A percentile compares a stretch with the other conserved stretches of the same genome.
These are phyloP conservation scores for Verticillium zaregamsianum DNA, from an alignment of 2,329 filamentous ascomycete species.

Conservation along the genomic window DNA sequence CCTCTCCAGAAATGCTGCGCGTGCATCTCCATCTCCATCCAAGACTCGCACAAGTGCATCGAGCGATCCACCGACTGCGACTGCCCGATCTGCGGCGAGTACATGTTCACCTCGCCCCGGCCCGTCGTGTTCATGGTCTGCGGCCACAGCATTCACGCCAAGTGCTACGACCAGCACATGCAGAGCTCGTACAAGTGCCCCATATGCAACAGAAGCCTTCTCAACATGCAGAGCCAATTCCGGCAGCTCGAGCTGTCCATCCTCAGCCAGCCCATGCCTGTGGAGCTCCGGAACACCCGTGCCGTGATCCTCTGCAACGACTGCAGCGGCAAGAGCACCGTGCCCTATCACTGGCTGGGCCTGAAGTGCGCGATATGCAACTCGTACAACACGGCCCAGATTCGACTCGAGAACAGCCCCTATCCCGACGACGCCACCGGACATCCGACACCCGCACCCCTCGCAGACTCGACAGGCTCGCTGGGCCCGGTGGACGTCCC, in stretches of 20 bases:
- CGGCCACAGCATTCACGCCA: constrained; percentile 90
- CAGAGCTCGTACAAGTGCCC: constrained; percentile 91
- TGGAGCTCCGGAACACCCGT: constrained; percentile 72
- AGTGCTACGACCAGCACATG: constrained; percentile 85
- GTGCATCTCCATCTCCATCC: constrained; percentile 86
- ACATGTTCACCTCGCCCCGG: constrained; percentile 87
- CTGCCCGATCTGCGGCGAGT: constrained; percentile 94
- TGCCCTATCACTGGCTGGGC: constrained; percentile 91
- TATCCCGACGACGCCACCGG: neutral
- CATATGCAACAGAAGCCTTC: constrained; percentile 92
- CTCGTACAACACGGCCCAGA: constrained; percentile 66
- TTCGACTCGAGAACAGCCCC: constrained; percentile 40
- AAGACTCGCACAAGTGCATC: constrained; percentile 85
- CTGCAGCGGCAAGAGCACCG: constrained; percentile 81
- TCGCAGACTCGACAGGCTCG: neutral
- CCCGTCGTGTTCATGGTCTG: constrained; percentile 93
- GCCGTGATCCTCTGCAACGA: constrained; percentile 92
- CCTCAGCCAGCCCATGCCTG: constrained; percentile 84
- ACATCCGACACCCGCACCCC: neutral
- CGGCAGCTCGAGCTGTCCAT: constrained; percentile 87
- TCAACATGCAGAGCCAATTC: constrained; percentile 96
- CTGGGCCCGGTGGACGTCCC: neutral
- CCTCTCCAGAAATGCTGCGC: constrained; percentile 72
- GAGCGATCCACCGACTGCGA: constrained; percentile 92
- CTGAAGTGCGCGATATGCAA: constrained; percentile 76